phyloP scores from a whole-genome alignment of 768 basidiomycete species.

The Saitozyma podzolica region DNA sequence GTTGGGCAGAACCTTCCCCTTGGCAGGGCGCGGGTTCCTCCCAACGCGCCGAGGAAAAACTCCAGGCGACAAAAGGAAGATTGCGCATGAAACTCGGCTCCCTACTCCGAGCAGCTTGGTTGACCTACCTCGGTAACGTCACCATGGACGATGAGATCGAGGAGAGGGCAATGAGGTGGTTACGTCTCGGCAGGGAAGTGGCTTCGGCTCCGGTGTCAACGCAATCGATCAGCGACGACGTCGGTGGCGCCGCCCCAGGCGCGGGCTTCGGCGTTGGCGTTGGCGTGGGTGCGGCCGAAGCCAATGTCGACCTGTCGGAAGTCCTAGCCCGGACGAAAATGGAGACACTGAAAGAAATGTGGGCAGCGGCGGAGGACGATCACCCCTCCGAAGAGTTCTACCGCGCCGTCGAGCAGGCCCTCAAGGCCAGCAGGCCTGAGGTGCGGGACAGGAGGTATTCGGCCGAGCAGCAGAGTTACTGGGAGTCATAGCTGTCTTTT shows the following conservation, averaged over 20 bases:
- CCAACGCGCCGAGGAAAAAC: no score
- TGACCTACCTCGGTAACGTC: background rate
- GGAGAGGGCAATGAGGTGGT: conserved; percentile 21
- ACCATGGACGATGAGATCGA: conserved; percentile 7
- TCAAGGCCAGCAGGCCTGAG: background rate
- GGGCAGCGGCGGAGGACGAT: background rate
- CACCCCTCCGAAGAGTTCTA: conserved; percentile 8
- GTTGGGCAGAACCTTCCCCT: no score
- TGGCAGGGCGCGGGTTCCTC: no score
- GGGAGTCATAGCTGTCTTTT: conserved; percentile 4
- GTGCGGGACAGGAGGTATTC: conserved; percentile 13
- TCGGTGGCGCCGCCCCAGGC: no score
- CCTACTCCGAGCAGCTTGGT: conserved; percentile 10
- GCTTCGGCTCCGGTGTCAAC: background rate
- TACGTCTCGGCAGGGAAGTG: conserved; percentile 7
- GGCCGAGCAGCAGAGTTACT: conserved; percentile 14
- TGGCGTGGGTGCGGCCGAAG: background rate
- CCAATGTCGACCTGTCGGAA: background rate
- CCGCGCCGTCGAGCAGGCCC: conserved; percentile 18
- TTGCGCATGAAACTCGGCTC: conserved; percentile 10
- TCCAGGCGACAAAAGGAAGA: background rate
- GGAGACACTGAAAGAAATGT: conserved; percentile 11
- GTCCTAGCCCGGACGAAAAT: background rate
- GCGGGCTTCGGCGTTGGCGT: background rate
- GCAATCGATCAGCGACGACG: background rate